phyloP scores from a whole-genome alignment of 2,329 filamentous ascomycete genomes.

The Fusarium albidum region DNA sequence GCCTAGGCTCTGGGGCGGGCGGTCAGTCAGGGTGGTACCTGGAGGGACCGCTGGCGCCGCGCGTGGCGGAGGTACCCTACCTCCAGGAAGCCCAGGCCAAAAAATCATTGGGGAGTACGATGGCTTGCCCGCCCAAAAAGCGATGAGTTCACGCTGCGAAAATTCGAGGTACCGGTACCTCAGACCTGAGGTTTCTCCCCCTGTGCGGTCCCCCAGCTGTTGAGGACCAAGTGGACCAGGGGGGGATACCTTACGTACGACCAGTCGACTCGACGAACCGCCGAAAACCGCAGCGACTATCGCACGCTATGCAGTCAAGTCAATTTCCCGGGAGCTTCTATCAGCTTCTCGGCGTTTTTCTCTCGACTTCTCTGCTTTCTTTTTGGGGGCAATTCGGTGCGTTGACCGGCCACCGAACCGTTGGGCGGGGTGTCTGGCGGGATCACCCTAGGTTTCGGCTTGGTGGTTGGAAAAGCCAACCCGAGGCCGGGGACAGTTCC shows the following conservation, averaged over 20 bases:
- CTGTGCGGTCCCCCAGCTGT: slow-evolving; percentile 33
- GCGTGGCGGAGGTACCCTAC: slow-evolving; percentile 29
- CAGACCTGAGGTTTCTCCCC: neutral
- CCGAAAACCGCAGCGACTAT: slow-evolving; percentile 36
- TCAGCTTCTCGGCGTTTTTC: slow-evolving; percentile 17
- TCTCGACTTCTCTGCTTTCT: neutral
- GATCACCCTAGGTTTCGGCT: slow-evolving; percentile 10
- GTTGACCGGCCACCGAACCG: slow-evolving; percentile 18
- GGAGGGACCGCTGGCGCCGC: slow-evolving; percentile 14
- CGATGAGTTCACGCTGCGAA: slow-evolving; percentile 31
- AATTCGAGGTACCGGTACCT: slow-evolving; percentile 35
- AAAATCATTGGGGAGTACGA: slow-evolving; percentile 30
- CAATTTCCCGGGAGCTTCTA: slow-evolving; percentile 23
- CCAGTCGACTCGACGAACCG: slow-evolving; percentile 27
- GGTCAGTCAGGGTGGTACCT: slow-evolving; percentile 30
- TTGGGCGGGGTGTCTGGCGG: slow-evolving; percentile 15
- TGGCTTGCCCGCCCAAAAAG: slow-evolving; percentile 28
- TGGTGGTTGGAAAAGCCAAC: neutral
- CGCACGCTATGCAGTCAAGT: slow-evolving; percentile 17
- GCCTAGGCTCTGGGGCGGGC: slow-evolving; percentile 23
- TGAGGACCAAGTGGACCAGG: slow-evolving; percentile 39
- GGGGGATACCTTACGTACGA: slow-evolving; percentile 34
- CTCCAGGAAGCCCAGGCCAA: slow-evolving; percentile 21
- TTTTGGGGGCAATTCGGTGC: neutral
- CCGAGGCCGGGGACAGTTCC: slow-evolving; percentile 14